Evolutionary conservation across 257 asterid species (phyloP).

Genomic region (Przewalskia tangutica): DNA sequence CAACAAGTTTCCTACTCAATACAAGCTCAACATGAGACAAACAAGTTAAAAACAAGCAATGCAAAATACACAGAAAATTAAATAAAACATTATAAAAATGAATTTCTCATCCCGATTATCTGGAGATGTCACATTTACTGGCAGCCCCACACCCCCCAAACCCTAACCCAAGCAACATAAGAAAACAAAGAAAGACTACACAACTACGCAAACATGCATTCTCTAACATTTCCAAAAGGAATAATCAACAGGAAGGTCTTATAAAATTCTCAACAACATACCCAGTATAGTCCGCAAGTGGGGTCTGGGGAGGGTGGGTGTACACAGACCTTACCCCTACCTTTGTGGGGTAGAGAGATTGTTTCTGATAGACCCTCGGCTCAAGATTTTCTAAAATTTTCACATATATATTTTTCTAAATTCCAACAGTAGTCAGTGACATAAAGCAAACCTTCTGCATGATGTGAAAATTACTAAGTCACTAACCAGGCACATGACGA

Average conservation of each 20-base stretch:
- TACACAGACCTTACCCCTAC: too few relatives aligned
- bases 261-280: not conserved
- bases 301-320: too few relatives aligned
- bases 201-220: not conserved
- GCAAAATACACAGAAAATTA: not conserved
- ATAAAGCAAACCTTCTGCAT: not conserved
- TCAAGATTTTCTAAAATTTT: not conserved
- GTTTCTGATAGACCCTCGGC: too few relatives aligned
- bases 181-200: not conserved
- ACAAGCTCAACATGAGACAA: not conserved
- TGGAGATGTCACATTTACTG: not conserved
- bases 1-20: not conserved
- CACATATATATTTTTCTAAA: not conserved
- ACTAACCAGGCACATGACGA: slow-evolving; percentile 90
- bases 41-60: not conserved
- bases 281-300: too few relatives aligned
- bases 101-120: not conserved
- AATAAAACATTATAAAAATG: not conserved
- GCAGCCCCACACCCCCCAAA: not conserved
- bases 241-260: not conserved
- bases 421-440: not conserved
- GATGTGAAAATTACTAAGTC: slow-evolving; percentile 1
- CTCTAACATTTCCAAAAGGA: not conserved
- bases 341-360: too few relatives aligned
- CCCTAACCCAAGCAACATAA: not conserved